Base-by-base conservation (phyloP, 2,329 filamentous ascomycete species). In the Lecanoromycetidae sp. region DNA sequence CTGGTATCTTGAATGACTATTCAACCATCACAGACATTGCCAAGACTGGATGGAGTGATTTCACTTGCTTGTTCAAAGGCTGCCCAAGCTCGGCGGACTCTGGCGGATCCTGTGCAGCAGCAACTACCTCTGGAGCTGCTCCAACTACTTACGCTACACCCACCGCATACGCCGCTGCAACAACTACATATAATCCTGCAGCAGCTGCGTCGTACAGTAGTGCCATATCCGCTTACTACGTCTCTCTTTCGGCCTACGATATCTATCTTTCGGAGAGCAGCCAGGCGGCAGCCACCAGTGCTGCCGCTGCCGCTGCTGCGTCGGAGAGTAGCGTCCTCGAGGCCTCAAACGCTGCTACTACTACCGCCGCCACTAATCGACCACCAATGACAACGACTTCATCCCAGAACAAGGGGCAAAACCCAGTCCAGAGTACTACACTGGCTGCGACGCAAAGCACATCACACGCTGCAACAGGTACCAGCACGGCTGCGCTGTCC, bases 61-160 rank as follows among this genome's bases (percentile, higher is more conserved):
- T 44, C 8, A 44, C 39, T 23, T 23, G 46, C 20, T 43, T 48
- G 30, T 25, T 15, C 37, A 25, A 32, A 9, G 32, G 26, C 10
- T 15, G 13, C 22, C 12, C 22, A 13, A 39, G 22, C 22, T n/a
- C 29, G 13, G 6, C 30, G 22, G 6, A 35, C 10, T 27, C 30
- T 32, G 20, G 7, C 22, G 32, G 3, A 23, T n/a, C 19, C 20
- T 44, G 30, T 19, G 8, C 32, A 25, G 6, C 12, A 17, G 10
- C 43, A 9, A 12, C 43, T 38, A 22, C 17, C 19, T 30, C 15
- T 27, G 17, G 39, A 13, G 13, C 20, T 4, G 15, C 26, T 10
- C 10, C 10, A 5, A 22, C n/a, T 20, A 9, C 20, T 17, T 5
- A n/a, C n/a, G 39, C 39, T 9, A 30, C 39, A 19, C 17, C 26